A percentile compares a stretch with the other conserved stretches of the same genome.
Evolutionary conservation across 2,329 filamentous ascomycete species (phyloP).

Genomic region (Alternaria arborescens): DNA sequence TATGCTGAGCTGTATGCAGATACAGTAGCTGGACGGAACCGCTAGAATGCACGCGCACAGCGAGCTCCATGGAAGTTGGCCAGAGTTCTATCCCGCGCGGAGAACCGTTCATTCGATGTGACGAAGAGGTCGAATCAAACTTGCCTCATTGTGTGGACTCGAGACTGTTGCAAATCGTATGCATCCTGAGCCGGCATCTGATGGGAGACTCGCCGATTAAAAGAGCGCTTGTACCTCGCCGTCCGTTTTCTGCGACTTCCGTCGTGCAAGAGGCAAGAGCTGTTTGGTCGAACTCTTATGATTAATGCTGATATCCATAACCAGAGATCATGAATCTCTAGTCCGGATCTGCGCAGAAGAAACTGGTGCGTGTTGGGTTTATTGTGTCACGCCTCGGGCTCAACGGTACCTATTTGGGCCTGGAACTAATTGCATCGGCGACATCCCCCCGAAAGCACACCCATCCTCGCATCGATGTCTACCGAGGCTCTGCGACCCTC

Average conservation of each 20-base stretch:
- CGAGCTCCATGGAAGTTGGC: not conserved
- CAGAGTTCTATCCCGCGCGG: not conserved
- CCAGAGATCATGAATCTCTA: not conserved
- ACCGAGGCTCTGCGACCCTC: not conserved
- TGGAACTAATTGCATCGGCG: not conserved
- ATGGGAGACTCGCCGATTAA: not conserved
- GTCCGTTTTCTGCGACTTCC: not conserved
- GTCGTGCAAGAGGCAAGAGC: not conserved
- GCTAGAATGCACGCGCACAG: not conserved
- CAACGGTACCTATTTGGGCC: not conserved
- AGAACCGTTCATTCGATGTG: not conserved
- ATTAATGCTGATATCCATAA: not conserved
- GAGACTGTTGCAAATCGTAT: not conserved
- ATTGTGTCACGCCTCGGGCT: not conserved
- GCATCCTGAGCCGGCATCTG: not conserved
- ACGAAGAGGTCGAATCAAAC: not conserved
- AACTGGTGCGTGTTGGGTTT: not conserved
- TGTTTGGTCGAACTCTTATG: not conserved
- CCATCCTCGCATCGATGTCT: not conserved
- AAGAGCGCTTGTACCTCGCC: not conserved
- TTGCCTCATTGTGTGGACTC: not conserved
- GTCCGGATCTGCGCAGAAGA: not conserved
- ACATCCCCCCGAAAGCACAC: not conserved
- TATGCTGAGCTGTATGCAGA: not conserved
- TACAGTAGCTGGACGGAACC: not conserved